Evolutionary conservation across 164 flowering plant genomes (phyloP).

Genomic region (Magnolia changhungtana): DNA sequence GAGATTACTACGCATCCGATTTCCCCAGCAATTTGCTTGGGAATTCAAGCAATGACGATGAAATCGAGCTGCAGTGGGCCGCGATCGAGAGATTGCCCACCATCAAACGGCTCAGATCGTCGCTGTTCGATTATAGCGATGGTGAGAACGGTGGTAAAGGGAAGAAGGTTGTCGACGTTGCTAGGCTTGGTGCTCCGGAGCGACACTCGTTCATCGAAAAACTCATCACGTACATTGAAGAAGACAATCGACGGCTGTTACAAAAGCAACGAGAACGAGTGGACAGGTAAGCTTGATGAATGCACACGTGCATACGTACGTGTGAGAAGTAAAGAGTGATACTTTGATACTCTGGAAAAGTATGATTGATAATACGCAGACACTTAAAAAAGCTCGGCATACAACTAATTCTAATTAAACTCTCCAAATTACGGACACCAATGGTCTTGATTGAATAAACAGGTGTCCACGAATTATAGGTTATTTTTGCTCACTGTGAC

Average conservation of each 20-base stretch:
- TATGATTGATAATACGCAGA: too few relatives aligned
- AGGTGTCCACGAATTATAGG: too few relatives aligned
- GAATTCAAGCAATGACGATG: conserved; percentile 32
- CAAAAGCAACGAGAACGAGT: conserved; percentile 50
- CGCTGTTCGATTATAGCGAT: conserved; percentile 30
- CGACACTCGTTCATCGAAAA: conserved; percentile 43
- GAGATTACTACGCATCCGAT: conserved; percentile 24
- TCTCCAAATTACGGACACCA: too few relatives aligned
- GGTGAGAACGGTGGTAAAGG: conserved; percentile 14
- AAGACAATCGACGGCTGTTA: conserved; percentile 57
- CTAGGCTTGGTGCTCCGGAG: conserved; percentile 50
- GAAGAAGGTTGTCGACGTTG: conserved; percentile 33
- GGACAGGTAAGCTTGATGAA: conserved; percentile 42
- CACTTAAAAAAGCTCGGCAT: too few relatives aligned
- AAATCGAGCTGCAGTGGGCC: conserved; percentile 51
- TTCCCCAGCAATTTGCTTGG: conserved; percentile 32
- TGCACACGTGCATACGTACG: too few relatives aligned
- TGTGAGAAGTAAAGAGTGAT: too few relatives aligned
- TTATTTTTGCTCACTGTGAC: too few relatives aligned
- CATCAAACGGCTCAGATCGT: conserved; percentile 42
- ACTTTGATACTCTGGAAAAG: too few relatives aligned
- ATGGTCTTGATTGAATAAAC: too few relatives aligned
- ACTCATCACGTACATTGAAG: conserved; percentile 65
- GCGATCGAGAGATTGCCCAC: conserved; percentile 66
- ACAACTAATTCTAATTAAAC: too few relatives aligned